Percentiles rank a stretch among this genome's conserved stretches.
These are phyloP conservation scores for Papiliotrema laurentii DNA, from an alignment of 1,284 basidiomycete species.

Conservation along the genomic window DNA sequence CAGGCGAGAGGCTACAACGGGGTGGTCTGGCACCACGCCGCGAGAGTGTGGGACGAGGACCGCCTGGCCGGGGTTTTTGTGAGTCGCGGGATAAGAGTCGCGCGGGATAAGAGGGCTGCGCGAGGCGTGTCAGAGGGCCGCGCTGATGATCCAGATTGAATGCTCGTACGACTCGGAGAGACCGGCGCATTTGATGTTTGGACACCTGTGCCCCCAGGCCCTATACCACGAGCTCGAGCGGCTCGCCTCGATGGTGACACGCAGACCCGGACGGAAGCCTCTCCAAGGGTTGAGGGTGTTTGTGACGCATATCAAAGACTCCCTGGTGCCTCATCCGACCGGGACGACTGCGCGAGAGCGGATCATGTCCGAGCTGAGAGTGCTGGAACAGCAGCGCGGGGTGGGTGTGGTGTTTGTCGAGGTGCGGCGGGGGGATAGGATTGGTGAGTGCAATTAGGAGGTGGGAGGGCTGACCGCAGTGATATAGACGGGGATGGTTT, in stretches of 20 bases:
- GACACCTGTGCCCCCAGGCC: conserved; percentile 40
- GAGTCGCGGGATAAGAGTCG: too few species aligned
- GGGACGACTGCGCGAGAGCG: conserved; percentile 32
- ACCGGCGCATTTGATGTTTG: conserved; percentile 40
- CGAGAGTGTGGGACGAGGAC: conserved; percentile 27
- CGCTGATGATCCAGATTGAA: conserved; percentile 39
- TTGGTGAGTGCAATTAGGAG: conserved; percentile 28
- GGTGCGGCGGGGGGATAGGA: conserved; percentile 32
- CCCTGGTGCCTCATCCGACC: conserved; percentile 35
- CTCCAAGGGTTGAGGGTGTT: conserved; percentile 36
- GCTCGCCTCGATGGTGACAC: conserved; percentile 23
- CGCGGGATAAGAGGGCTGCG: too few species aligned
- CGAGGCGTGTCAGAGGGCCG: neutral
- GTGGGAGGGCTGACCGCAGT: neutral
- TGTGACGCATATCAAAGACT: conserved; percentile 46
- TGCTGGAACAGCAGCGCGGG: conserved; percentile 22
- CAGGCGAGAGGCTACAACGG: conserved; percentile 20
- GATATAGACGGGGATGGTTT: too few species aligned
- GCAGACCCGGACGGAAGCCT: conserved; percentile 15
- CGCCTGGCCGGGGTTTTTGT: conserved; percentile 42
- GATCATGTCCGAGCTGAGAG: conserved; percentile 31
- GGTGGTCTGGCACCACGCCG: conserved; percentile 41
- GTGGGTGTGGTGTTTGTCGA: conserved; percentile 39
- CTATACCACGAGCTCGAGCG: conserved; percentile 37
- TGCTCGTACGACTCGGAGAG: conserved; percentile 45